Conservation (phyloP, 805 yeast genomes). For the Metschnikowia kunwiensis region DNA sequence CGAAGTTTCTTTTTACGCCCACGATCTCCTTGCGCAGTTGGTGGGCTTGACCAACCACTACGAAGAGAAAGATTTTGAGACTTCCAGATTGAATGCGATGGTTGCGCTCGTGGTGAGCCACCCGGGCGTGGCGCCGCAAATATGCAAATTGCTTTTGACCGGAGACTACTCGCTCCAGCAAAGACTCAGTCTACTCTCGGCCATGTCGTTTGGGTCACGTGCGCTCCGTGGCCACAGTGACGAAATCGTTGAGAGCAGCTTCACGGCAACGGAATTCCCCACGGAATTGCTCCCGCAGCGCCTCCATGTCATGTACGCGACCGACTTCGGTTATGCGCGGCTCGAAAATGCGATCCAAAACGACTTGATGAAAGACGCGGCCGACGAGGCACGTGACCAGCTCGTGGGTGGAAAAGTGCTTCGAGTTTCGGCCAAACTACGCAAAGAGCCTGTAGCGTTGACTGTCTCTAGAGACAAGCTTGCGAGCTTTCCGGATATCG, state of each 20-base stretch:
- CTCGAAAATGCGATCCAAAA: slow-evolving; percentile 28
- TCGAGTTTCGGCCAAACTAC: slow-evolving; percentile 39
- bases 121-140: slow-evolving; percentile 40
- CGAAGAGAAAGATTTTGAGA: slow-evolving; percentile 59
- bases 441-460: slow-evolving; percentile 10
- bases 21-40: slow-evolving; percentile 49
- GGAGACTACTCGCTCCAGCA: slow-evolving; percentile 85
- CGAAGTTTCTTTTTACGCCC: slow-evolving; percentile 59
- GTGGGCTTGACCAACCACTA: slow-evolving; percentile 55
- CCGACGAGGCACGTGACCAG: slow-evolving; percentile 31
- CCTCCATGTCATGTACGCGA: slow-evolving; percentile 44
- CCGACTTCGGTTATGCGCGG: slow-evolving; percentile 17
- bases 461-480: slow-evolving; percentile 20
- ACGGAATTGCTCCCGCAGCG: slow-evolving; percentile 44
- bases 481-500: slow-evolving; percentile 34
- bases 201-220: slow-evolving; percentile 68
- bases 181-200: slow-evolving; percentile 63
- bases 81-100: slow-evolving; percentile 60
- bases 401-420: slow-evolving; percentile 41
- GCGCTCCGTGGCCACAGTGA: slow-evolving; percentile 66
- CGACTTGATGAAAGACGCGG: slow-evolving; percentile 29
- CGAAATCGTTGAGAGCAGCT: slow-evolving; percentile 38
- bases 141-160: slow-evolving; percentile 48
- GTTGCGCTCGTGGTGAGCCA: slow-evolving; percentile 60
- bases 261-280: slow-evolving; percentile 28